Evolutionary conservation across 352 stramenopile species (phyloP).

Genomic region (Globisporangium camurandrum): DNA sequence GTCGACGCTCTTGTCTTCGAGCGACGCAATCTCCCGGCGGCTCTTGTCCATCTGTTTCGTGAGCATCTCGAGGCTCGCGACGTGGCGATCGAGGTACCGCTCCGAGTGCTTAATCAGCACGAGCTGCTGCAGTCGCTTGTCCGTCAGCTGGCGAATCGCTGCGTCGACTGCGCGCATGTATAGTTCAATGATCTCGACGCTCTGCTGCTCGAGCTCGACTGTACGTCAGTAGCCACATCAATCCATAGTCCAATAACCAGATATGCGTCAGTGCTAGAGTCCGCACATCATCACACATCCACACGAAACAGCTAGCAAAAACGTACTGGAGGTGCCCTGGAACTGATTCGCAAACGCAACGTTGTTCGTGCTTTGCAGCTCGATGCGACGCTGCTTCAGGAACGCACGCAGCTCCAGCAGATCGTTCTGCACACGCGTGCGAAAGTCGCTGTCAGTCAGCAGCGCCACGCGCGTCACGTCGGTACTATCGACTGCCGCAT

Average conservation of each 20-base stretch:
- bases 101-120: constrained; percentile 70
- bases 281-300: not conserved
- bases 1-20: constrained; percentile 73
- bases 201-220: constrained; percentile 66
- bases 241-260: no score
- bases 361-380: constrained; percentile 28
- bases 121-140: constrained; percentile 68
- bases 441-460: constrained; percentile 48
- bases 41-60: constrained; percentile 71
- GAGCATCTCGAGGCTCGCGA: constrained; percentile 60
- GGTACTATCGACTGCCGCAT: not conserved
- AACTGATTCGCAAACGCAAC: constrained; percentile 73
- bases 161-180: constrained; percentile 32
- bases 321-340: constrained; percentile 48
- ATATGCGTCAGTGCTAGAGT: no score
- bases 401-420: constrained; percentile 68
- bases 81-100: constrained; percentile 63
- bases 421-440: constrained; percentile 58
- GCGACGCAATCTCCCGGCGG: constrained; percentile 40
- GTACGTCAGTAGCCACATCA: constrained; percentile 2
- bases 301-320: not conserved
- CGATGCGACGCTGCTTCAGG: constrained; percentile 39
- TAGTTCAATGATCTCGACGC: constrained; percentile 29
- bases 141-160: constrained; percentile 39
- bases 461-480: constrained; percentile 37